A percentile compares a stretch with the other conserved stretches of the same genome.
Evolutionary conservation across 2,329 filamentous ascomycete genomes (phyloP).

Genomic region (Bipolaris gigantea): DNA sequence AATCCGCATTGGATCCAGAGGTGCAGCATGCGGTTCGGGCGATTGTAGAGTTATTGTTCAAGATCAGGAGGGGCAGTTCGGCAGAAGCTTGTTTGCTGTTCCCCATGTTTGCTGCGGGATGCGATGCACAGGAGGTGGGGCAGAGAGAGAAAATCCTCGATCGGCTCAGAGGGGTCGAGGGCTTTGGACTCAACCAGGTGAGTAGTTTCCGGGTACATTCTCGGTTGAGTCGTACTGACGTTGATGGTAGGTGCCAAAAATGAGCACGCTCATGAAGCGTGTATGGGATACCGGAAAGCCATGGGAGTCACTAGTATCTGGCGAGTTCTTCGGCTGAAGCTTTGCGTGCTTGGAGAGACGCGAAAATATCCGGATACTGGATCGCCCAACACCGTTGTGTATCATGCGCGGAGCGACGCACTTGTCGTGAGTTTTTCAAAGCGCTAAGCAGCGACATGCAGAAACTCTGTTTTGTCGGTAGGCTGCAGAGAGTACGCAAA

Average conservation of each 20-base stretch:
- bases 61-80: constrained; percentile 66
- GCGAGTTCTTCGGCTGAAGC: constrained; percentile 65
- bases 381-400: not conserved
- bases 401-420: not conserved
- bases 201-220: constrained; percentile 22
- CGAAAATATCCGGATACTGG: not conserved
- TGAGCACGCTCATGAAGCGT: constrained; percentile 66
- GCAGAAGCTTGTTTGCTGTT: constrained; percentile 77
- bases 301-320: constrained; percentile 68
- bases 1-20: constrained; percentile 57
- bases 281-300: constrained; percentile 69
- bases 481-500: not conserved
- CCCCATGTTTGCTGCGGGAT: constrained; percentile 81
- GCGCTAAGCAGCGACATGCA: not conserved
- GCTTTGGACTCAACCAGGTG: constrained; percentile 76
- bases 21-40: constrained; percentile 66
- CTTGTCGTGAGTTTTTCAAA: not conserved
- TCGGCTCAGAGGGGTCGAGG: constrained; percentile 68
- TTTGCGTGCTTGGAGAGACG: not conserved
- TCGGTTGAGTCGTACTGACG: not conserved
- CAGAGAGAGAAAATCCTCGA: constrained; percentile 65
- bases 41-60: constrained; percentile 64
- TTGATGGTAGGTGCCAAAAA: constrained; percentile 56
- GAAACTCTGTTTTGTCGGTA: not conserved
- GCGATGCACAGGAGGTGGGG: constrained; percentile 62